Conservation (phyloP, 2,329 filamentous ascomycete genomes). For the Phyllosticta capitalensis region DNA sequence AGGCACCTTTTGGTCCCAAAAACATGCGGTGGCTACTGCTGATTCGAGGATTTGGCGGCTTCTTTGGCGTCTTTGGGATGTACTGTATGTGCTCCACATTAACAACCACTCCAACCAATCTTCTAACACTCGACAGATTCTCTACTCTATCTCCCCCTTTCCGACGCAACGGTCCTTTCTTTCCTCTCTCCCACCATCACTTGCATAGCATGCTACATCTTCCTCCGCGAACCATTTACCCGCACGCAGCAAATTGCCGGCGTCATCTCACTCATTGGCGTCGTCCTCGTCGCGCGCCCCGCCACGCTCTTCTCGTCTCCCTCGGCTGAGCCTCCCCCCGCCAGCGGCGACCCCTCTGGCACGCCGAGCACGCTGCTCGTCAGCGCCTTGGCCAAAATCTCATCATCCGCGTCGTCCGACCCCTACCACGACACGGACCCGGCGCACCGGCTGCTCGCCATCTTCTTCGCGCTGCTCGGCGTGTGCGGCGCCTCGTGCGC, state of each 20-base stretch:
- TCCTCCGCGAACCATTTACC: conserved; percentile 70
- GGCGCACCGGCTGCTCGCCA: conserved; percentile 57
- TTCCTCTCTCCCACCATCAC: conserved; percentile 74
- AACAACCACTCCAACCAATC: conserved; percentile 24
- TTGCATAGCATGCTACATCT: conserved; percentile 68
- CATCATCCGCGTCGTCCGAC: conserved; percentile 19
- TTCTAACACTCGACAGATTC: conserved; percentile 37
- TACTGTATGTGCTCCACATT: conserved; percentile 39
- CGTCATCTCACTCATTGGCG: conserved; percentile 64
- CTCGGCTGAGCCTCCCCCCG: conserved; percentile 22
- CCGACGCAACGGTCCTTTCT: conserved; percentile 82
- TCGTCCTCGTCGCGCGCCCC: conserved; percentile 74
- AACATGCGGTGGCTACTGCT: conserved; percentile 60
- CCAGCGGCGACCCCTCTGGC: conserved; percentile 23
- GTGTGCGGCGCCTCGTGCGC: conserved; percentile 67
- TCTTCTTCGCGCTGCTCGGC: conserved; percentile 63
- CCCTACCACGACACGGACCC: conserved; percentile 43
- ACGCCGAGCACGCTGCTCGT: conserved; percentile 13
- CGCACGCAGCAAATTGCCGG: conserved; percentile 67
- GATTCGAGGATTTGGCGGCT: conserved; percentile 58
- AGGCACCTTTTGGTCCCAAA: conserved; percentile 60
- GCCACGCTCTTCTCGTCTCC: conserved; percentile 41
- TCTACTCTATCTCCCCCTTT: conserved; percentile 69
- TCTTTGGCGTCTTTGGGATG: conserved; percentile 70
- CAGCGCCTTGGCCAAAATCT: not conserved